These are phyloP conservation scores for Apiotrichum veenhuisii DNA, from an alignment of 1,284 basidiomycete species.

Conservation along the genomic window DNA sequence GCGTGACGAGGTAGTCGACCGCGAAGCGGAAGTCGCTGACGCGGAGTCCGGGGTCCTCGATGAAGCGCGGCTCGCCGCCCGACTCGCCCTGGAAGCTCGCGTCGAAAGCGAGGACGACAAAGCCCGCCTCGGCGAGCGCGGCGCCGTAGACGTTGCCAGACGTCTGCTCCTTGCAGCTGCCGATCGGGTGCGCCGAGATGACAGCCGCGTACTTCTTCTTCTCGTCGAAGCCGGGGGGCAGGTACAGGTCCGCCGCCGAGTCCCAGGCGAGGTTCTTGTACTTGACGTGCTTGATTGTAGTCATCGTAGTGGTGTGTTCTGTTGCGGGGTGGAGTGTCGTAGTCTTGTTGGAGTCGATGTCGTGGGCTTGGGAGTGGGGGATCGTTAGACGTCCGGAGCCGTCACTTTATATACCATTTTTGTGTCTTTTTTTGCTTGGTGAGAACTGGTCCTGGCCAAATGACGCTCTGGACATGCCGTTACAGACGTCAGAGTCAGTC, in stretches of 20 bases:
- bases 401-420: no score
- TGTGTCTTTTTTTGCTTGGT: no score
- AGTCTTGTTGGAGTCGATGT: no score
- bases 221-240: constrained; percentile 9
- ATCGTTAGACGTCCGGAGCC: no score
- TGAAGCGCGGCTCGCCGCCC: constrained; percentile 3
- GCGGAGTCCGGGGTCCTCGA: constrained; percentile 10
- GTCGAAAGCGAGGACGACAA: constrained; percentile 7
- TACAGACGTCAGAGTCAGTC: no score
- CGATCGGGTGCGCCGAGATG: constrained; percentile 6
- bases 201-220: constrained; percentile 7
- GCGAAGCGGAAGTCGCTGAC: constrained; percentile 6
- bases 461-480: no score
- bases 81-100: constrained; percentile 10
- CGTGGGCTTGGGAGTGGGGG: no score
- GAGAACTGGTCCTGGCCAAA: no score
- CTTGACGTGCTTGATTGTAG: not conserved
- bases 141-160: constrained; percentile 8
- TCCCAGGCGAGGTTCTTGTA: constrained; percentile 4
- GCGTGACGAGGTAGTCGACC: constrained; percentile 11
- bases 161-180: constrained; percentile 13
- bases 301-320: no score
- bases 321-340: no score
- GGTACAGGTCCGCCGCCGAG: constrained; percentile 2
- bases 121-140: constrained; percentile 4